Base-by-base conservation (phyloP, 306 rosid genomes). In the Glycine soja region DNA sequence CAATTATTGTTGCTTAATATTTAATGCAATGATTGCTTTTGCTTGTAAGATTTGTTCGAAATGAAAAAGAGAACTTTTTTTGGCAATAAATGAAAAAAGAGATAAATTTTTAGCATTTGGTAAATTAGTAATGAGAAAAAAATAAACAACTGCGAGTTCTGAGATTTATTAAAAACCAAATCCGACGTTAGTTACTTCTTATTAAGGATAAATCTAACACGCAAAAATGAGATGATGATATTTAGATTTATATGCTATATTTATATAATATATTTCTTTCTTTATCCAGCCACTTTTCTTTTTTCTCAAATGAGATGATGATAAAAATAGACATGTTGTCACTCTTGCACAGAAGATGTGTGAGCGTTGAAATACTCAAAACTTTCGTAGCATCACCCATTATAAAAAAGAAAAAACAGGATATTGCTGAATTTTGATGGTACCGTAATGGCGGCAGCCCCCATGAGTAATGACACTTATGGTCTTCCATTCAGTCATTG, bases 401-500 rank as follows among this genome's bases (percentile, higher is more conserved):
- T 16, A 16, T 5, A n/a, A 3, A 10, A 11, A 19, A 59, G 3
- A 3, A 45, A 43, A 57, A 4, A 15, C 12, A 69, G 53, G 12
- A 38, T 15, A 53, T 76, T 47, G 19, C 40, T 48, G 18, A n/a
- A 47, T 30, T 59, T 76, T 76, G 62, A 76, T 47, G 80, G 61
- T 15, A 48, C 18, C 10, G 50, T 62, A 62, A 10, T 62, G 80
- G 80, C 32, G 72, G 81, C 19, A 76, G 81, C 67, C 71, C 74
- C 58, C 74, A 69, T 63, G 30, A 52, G 75, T 78, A 63, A 67
- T 38, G 42, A 7, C 2, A 45, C 72, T 13, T 15, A 77, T 77
- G 81, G 81, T 65, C 81, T 10, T 77, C 81, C 81, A 51, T 77
- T 65, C 65, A 38, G 52, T 34, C 81, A 77, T 77, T 77, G 57